Evolutionary conservation across 768 basidiomycete genomes (phyloP).

Genomic region (Cantharellus anzutake): DNA sequence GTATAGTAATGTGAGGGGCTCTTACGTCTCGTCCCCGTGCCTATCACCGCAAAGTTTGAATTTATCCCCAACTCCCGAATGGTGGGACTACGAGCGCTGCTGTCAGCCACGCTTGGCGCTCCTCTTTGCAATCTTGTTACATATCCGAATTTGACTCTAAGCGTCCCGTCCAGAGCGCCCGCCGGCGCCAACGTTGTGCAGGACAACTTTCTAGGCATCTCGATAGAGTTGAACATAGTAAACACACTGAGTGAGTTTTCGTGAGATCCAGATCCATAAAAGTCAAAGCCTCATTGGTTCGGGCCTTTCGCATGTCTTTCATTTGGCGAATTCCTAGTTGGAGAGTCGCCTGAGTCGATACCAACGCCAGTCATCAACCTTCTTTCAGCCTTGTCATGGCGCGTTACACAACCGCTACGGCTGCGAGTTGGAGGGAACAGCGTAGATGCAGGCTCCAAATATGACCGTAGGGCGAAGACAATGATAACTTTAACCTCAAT

Average conservation of each 20-base stretch:
- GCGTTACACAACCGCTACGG: constrained; percentile 6
- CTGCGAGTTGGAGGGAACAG: constrained; percentile 9
- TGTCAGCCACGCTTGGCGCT: no score
- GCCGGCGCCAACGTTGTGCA: constrained; percentile 4
- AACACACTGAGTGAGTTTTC: constrained; percentile 5
- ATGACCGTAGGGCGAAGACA: constrained; percentile 1
- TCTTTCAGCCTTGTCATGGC: constrained; percentile 3
- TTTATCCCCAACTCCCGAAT: no score
- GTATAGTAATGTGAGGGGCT: no score
- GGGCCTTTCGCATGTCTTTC: background rate
- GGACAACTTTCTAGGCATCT: constrained; percentile 7
- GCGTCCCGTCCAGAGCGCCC: constrained; percentile 2
- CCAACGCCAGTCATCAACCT: constrained; percentile 6
- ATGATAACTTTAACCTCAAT: constrained; percentile 4
- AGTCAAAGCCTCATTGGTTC: no score
- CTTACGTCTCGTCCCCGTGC: no score
- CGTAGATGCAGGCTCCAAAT: constrained; percentile 6
- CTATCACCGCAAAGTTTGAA: no score
- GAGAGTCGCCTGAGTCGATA: constrained; percentile 3
- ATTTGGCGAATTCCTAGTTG: constrained; percentile 1
- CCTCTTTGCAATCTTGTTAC: no score
- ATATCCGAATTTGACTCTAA: background rate
- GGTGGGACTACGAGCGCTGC: no score
- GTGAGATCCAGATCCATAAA: no score
- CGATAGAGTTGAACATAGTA: constrained; percentile 6